Conservation (phyloP, 2,329 filamentous ascomycete genomes). For the Knufia fluminis region DNA sequence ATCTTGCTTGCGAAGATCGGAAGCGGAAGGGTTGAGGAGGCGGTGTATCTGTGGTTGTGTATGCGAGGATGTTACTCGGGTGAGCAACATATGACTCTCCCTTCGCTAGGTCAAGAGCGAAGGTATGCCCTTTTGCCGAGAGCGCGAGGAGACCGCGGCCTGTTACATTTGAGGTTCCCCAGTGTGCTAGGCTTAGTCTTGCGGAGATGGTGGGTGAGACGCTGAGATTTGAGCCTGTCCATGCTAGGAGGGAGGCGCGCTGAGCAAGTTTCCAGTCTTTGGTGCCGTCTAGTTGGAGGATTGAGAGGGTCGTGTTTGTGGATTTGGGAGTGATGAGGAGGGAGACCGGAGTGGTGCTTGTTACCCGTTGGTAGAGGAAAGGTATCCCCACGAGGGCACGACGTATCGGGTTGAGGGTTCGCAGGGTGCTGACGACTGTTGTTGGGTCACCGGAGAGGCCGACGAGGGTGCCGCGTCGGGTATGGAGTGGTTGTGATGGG, state of each 20-base stretch:
- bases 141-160: slow-evolving; percentile 80
- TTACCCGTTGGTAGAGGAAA: slow-evolving; percentile 63
- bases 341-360: slow-evolving; percentile 77
- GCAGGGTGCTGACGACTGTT: slow-evolving; percentile 76
- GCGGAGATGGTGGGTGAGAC: slow-evolving; percentile 67
- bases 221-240: slow-evolving; percentile 81
- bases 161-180: slow-evolving; percentile 83
- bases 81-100: slow-evolving; percentile 89
- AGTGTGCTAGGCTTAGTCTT: slow-evolving; percentile 61
- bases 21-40: slow-evolving; percentile 79
- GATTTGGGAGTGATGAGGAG: slow-evolving; percentile 83
- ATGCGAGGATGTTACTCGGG: slow-evolving; percentile 83
- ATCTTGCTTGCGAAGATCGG: slow-evolving; percentile 61
- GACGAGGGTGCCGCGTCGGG: slow-evolving; percentile 80
- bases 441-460: slow-evolving; percentile 83
- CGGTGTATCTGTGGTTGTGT: slow-evolving; percentile 56
- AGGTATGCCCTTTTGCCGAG: slow-evolving; percentile 78
- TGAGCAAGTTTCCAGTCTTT: slow-evolving; percentile 93
- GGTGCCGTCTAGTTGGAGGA: slow-evolving; percentile 83
- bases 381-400: slow-evolving; percentile 76
- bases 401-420: slow-evolving; percentile 72
- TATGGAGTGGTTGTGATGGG: slow-evolving; percentile 87
- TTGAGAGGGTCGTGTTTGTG: slow-evolving; percentile 73
- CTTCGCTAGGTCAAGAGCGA: slow-evolving; percentile 68
- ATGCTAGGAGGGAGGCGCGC: slow-evolving; percentile 79